These are phyloP conservation scores for Pythium pyrilobum DNA, from an alignment of 352 stramenopile genomes.

Conservation along the genomic window DNA sequence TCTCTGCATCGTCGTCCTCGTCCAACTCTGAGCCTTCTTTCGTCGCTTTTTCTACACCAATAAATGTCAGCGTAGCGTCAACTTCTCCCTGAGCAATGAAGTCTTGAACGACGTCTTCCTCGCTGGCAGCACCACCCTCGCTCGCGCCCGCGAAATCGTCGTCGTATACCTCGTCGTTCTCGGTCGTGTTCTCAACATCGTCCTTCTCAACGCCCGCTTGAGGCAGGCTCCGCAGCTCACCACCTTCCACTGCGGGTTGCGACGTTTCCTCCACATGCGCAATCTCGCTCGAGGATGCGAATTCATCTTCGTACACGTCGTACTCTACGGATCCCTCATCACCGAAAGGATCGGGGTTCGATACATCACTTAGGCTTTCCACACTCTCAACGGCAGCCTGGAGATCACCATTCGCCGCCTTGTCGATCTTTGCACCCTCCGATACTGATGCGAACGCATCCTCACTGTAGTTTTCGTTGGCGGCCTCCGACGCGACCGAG, in stretches of 20 bases:
- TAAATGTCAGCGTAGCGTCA: too few species aligned
- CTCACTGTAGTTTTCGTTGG: slow-evolving; percentile 8
- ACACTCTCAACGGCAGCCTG: slow-evolving; percentile 1
- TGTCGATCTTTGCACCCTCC: slow-evolving; percentile 9
- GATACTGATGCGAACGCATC: slow-evolving; percentile 41
- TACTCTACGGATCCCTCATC: too few species aligned
- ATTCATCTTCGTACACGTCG: slow-evolving; percentile 9
- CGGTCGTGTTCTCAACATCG: not conserved
- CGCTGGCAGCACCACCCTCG: not conserved
- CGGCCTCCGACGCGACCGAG: not conserved
- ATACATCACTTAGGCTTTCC: not conserved
- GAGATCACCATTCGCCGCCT: not conserved
- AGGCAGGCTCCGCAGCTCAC: not conserved
- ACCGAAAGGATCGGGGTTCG: too few species aligned
- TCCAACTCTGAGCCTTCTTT: not conserved
- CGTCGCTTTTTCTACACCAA: not conserved
- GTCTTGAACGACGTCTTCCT: slow-evolving; percentile 4
- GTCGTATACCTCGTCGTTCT: slow-evolving; percentile 1
- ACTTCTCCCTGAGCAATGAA: not conserved
- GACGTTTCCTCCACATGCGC: not conserved
- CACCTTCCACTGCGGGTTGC: not conserved
- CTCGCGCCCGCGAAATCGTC: slow-evolving; percentile 12
- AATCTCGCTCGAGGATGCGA: slow-evolving; percentile 24
- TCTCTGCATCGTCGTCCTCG: not conserved
- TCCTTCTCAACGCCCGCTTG: too few species aligned